Base-by-base conservation (phyloP, 2,329 filamentous ascomycete species). In the Cladosporium oxysporum region DNA sequence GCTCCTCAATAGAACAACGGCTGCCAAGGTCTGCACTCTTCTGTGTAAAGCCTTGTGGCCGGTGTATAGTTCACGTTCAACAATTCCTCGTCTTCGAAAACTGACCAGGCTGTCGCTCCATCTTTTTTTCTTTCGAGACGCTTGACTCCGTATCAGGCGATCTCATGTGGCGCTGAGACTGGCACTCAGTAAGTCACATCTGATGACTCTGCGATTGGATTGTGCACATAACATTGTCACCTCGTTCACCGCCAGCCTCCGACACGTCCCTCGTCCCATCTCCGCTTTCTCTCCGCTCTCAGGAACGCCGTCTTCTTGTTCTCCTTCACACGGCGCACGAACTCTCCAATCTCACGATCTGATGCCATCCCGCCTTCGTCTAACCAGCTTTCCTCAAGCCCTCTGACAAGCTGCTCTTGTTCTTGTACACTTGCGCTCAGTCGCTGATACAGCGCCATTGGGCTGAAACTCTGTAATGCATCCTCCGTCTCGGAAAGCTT, bases 201-300 rank as follows among this genome's bases (percentile, higher is more conserved):
- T 2, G 5, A 47, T 47, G 41, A 47, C 41, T 23, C 1, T 47
- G 41, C 41, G 11, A 21, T 12, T 23, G n/a, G 41, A 23, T 47
- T 47, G 10, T 47, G 41, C 41, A 23, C 41, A 47, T 8, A 47
- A 12, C 8, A 4, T 47, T n/a, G 16, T 33, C 28, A 12, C 23
- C 26, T 47, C 21, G 23, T 47, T 87, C 82, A 94, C 74, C 94
- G 87, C 95, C 95, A 98, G 0, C 95, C 95, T 12, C 94, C 94
- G 37, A 98, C 94, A 71, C 94, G 85, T 28, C 94, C 93, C 79
- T 98, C 94, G 76, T 98, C 95, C 95, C 95, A 98, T 72, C 95
- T 85, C 73, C 93, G 91, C 78, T 93, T 96, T 70, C 92, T 87
- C 81, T 98, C 95, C 74, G 90, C 88, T 66, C 95, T 85, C 63